Percentiles rank a stretch among this genome's conserved stretches.
Conservation (phyloP, 164 flowering plant genomes). For the Vitis riparia region DNA sequence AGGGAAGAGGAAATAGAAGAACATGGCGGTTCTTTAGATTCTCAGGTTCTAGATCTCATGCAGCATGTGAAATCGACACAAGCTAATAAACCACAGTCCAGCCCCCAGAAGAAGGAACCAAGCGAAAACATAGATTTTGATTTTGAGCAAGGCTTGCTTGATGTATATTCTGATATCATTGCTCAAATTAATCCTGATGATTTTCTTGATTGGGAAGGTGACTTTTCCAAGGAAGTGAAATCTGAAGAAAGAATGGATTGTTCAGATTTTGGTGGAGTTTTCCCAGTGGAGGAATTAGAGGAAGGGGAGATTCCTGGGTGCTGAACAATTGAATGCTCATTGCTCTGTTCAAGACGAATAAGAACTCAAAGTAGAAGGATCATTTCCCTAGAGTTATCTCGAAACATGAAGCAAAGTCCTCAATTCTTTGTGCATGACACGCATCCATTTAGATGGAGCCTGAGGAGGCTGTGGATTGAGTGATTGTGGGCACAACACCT, state of each 20-base stretch:
- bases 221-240: slow-evolving; percentile 24
- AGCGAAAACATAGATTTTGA: slow-evolving; percentile 37
- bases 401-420: too few species aligned
- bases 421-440: too few species aligned
- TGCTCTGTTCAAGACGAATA: too few species aligned
- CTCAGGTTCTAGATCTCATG: slow-evolving; percentile 54
- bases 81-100: not conserved
- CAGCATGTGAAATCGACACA: slow-evolving; percentile 18
- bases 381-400: too few species aligned
- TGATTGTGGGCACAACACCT: too few species aligned
- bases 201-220: slow-evolving; percentile 55
- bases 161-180: slow-evolving; percentile 53
- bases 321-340: not conserved
- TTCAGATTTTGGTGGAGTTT: slow-evolving; percentile 5
- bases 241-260: slow-evolving; percentile 5
- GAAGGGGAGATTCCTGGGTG: slow-evolving; percentile 65
- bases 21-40: slow-evolving; percentile 31
- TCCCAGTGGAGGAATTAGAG: slow-evolving; percentile 46
- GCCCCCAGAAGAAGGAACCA: slow-evolving; percentile 14
- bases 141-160: slow-evolving; percentile 60
- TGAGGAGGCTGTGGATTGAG: too few species aligned
- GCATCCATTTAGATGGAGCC: too few species aligned
- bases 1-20: slow-evolving; percentile 77
- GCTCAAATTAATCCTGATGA: slow-evolving; percentile 58
- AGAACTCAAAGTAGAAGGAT: too few species aligned